These are phyloP conservation scores for Hypericum androsaemum DNA, from an alignment of 345 rosid genomes.

Conservation along the genomic window DNA sequence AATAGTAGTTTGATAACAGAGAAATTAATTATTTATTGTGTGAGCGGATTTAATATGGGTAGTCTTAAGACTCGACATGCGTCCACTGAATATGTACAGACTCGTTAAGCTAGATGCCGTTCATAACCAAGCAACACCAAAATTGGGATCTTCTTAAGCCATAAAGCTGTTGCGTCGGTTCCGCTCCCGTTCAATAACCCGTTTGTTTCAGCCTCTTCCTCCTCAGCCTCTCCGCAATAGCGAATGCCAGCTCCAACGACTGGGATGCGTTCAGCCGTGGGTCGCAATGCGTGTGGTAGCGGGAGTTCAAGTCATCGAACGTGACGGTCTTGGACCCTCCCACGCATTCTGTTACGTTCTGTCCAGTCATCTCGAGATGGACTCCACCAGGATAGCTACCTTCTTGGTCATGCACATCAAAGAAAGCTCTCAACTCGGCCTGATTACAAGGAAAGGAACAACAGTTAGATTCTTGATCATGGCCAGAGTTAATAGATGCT, in stretches of 20 bases:
- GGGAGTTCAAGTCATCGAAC: constrained; percentile 44
- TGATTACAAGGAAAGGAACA: constrained; percentile 6
- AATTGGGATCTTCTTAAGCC: neutral
- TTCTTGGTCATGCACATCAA: constrained; percentile 56
- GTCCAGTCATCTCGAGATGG: constrained; percentile 52
- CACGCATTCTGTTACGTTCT: constrained; percentile 51
- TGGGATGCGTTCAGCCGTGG: constrained; percentile 51
- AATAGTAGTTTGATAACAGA: no score
- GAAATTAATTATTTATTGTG: no score
- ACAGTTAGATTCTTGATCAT: neutral
- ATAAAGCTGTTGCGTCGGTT: neutral
- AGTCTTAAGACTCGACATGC: no score
- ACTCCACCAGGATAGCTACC: constrained; percentile 53
- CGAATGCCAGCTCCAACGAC: constrained; percentile 48
- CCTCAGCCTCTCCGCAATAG: constrained; percentile 42
- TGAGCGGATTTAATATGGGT: no score
- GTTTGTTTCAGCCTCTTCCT: constrained; percentile 15
- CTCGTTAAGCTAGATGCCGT: no score
- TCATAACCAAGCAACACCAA: no score
- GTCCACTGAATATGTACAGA: no score
- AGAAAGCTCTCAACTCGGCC: constrained; percentile 52
- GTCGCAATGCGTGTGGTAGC: constrained; percentile 48
- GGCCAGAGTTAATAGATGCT: neutral
- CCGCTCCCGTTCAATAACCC: constrained; percentile 1
- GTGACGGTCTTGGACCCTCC: constrained; percentile 49